A percentile compares a stretch with the other conserved stretches of the same genome.
phyloP scores from a whole-genome alignment of 352 stramenopile species.

The Globisporangium viniferum region DNA sequence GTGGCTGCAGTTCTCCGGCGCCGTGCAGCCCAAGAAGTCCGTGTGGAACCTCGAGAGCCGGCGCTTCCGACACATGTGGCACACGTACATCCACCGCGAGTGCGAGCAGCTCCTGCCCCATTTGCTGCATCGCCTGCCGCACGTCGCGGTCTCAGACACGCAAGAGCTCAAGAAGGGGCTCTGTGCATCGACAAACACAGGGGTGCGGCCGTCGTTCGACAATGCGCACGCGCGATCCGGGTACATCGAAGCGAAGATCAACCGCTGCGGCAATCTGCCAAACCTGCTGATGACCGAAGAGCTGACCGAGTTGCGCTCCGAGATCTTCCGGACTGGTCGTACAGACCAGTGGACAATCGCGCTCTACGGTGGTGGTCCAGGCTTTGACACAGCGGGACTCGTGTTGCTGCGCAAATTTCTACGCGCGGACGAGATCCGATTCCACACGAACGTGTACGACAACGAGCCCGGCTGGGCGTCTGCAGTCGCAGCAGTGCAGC shows the following conservation, averaged over 20 bases:
- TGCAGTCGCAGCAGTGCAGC: conserved; percentile 32
- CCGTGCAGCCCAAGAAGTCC: conserved; percentile 41
- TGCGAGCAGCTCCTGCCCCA: conserved; percentile 34
- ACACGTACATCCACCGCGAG: conserved; percentile 43
- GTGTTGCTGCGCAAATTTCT: conserved; percentile 56
- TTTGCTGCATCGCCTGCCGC: conserved; percentile 33
- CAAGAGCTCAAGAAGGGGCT: conserved; percentile 53
- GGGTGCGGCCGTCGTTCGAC: conserved; percentile 58
- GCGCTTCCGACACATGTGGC: conserved; percentile 54
- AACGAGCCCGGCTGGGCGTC: conserved; percentile 60
- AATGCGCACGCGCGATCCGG: conserved; percentile 52
- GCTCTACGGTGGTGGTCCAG: conserved; percentile 60
- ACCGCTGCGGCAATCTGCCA: conserved; percentile 65
- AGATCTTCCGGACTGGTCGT: conserved; percentile 33
- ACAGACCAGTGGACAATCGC: conserved; percentile 20
- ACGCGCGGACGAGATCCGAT: conserved; percentile 36
- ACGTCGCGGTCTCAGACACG: conserved; percentile 32
- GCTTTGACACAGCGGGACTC: conserved; percentile 52
- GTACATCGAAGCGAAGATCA: conserved; percentile 69
- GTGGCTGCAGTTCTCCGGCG: conserved; percentile 37
- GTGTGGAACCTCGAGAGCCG: conserved; percentile 48
- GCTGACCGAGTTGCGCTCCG: conserved; percentile 44
- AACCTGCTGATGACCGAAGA: conserved; percentile 51
- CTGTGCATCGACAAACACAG: conserved; percentile 63
- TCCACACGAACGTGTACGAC: conserved; percentile 65